Conservation (phyloP, 306 rosid genomes). For the Rosa chinensis region DNA sequence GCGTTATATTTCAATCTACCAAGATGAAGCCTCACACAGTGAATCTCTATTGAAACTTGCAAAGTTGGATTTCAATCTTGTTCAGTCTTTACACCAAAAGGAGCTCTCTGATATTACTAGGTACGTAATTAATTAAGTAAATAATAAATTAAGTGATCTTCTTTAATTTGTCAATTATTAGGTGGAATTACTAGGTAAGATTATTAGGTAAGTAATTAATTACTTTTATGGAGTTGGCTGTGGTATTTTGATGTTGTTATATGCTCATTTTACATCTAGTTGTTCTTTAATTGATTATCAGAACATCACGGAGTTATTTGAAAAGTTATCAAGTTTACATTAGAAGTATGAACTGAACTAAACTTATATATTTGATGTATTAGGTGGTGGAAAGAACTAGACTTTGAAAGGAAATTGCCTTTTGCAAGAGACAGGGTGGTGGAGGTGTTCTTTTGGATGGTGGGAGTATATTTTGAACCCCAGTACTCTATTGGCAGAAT, state of each 20-base stretch:
- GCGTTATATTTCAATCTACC: conserved; percentile 22
- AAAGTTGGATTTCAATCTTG: conserved; percentile 8
- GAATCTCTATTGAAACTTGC: conserved; percentile 22
- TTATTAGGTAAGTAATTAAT: conserved; percentile 10
- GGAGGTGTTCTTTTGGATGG: conserved; percentile 45
- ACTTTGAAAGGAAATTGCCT: conserved; percentile 11
- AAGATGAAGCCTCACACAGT: conserved; percentile 22
- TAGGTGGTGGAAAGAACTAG: conserved; percentile 55
- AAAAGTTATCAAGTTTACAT: conserved; percentile 1
- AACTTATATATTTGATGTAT: no score
- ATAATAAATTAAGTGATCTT: no score
- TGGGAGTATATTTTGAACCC: conserved; percentile 34
- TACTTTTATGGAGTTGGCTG: no score
- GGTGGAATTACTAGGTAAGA: not conserved
- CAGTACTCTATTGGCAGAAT: conserved; percentile 2
- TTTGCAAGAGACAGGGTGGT: conserved; percentile 44
- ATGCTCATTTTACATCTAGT: no score
- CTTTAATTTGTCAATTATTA: no score
- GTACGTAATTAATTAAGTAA: not conserved
- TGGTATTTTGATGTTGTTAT: no score
- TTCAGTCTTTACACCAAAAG: conserved; percentile 26
- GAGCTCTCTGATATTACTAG: conserved; percentile 25
- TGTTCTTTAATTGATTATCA: no score
- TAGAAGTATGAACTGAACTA: no score
- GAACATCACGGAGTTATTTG: no score